Base-by-base conservation (phyloP, 345 rosid species). In the Linum tenue region DNA sequence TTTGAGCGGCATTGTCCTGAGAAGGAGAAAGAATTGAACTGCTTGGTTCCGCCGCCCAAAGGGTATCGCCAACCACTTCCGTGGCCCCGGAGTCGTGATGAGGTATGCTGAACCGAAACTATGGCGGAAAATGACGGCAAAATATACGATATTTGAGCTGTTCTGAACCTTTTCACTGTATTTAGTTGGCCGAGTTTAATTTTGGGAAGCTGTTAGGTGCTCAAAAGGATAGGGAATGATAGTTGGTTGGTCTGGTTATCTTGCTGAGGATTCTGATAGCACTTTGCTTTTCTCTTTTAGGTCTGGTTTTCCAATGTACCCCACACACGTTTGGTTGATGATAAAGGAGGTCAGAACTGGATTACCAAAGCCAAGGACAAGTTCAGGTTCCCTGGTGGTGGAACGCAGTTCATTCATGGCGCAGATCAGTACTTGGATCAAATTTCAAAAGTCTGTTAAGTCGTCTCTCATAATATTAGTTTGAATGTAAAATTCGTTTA, bases 341-440 rank as follows among this genome's bases (percentile, higher is more conserved):
- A 94, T 61, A 94, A 94, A 76, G 91, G 99, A 12, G 97, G 97
- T 65, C 99, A 94, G 71, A 94, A 94, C 73, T 94, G 99, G 97
- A 94, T 94, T 43, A 67, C 64, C 57, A 84, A 69, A 64, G 83
- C 63, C 62, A 88, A 94, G 62, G 81, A 88, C 72, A 94, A 88
- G 77, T 91, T 94, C 73, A 87, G 74, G 82, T 91, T 91, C 77
- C 96, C 99, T 40, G 99, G 97, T 39, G 99, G 99, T 63, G 99
- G 97, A 51, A 94, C 99, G 2, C 95, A 90, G 81, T 94, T 90
- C 80, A 94, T 94, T 69, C 99, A 90, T 35, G 99, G 99, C 43
- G 97, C 96, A 61, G 85, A 94, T 77, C 72, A 84, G 42, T 94
- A 94, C 83, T 75, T 94, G 78, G 81, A 91, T 81, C 95, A 94